phyloP scores from a whole-genome alignment of 2,329 filamentous ascomycete genomes.

The Arthrobotrys sinensis region DNA sequence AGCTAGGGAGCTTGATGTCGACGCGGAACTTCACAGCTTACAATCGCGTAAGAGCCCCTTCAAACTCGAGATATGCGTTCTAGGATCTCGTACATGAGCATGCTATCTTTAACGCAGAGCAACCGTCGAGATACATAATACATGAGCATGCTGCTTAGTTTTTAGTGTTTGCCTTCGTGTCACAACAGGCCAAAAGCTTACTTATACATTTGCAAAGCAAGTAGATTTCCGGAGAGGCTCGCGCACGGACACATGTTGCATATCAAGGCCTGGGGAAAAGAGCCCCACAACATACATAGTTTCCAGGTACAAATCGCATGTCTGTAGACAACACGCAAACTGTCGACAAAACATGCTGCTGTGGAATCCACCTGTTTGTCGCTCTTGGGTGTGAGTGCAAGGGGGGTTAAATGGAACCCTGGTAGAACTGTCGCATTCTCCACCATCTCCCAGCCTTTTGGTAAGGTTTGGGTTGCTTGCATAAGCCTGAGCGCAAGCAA shows the following conservation, averaged over 20 bases:
- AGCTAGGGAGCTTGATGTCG: slow-evolving; percentile 5
- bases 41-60: slow-evolving; percentile 31
- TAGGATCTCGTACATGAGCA: slow-evolving; percentile 16
- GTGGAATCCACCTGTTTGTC: slow-evolving; percentile 13
- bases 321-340: slow-evolving; percentile 18
- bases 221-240: slow-evolving; percentile 52
- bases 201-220: slow-evolving; percentile 41
- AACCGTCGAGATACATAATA: slow-evolving; percentile 19
- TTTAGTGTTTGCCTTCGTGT: slow-evolving; percentile 36
- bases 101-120: slow-evolving; percentile 32
- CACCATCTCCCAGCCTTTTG: slow-evolving; percentile 42
- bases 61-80: slow-evolving; percentile 19
- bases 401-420: slow-evolving; percentile 32
- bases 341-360: not conserved
- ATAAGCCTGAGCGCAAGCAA: slow-evolving; percentile 26
- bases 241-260: slow-evolving; percentile 57
- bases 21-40: slow-evolving; percentile 27
- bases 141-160: slow-evolving; percentile 19
- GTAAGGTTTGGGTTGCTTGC: slow-evolving; percentile 23
- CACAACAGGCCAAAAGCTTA: slow-evolving; percentile 43
- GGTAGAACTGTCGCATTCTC: slow-evolving; percentile 42
- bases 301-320: slow-evolving; percentile 47
- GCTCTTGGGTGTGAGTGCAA: slow-evolving; percentile 32
- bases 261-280: slow-evolving; percentile 24
- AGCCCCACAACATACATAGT: slow-evolving; percentile 40